These are phyloP conservation scores for Corinectria fuckeliana DNA, from an alignment of 2,329 filamentous ascomycete genomes.

Conservation along the genomic window DNA sequence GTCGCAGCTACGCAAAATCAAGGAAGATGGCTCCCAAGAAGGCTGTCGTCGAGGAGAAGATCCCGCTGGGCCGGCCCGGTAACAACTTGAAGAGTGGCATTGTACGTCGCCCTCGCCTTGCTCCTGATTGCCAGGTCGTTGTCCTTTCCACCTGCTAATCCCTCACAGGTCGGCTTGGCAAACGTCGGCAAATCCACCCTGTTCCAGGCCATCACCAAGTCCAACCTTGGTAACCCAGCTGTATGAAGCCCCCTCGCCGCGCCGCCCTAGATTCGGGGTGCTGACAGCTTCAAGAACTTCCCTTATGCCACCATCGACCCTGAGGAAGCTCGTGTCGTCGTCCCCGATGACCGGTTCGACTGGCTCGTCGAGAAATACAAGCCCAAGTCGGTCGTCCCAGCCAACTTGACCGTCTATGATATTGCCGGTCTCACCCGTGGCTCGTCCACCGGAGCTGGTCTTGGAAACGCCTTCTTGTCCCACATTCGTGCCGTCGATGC, in stretches of 20 bases:
- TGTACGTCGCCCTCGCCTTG: conserved; percentile 62
- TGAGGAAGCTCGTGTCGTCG: conserved; percentile 96
- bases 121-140: background rate
- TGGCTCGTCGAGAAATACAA: conserved; percentile 97
- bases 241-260: conserved; percentile 59
- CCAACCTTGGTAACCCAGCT: conserved; percentile 94
- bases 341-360: conserved; percentile 94
- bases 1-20: conserved; percentile 66
- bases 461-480: conserved; percentile 97
- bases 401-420: conserved; percentile 97
- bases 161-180: conserved; percentile 85
- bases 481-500: conserved; percentile 98
- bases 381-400: conserved; percentile 95
- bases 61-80: conserved; percentile 92
- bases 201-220: conserved; percentile 99
- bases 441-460: conserved; percentile 94
- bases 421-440: conserved; percentile 96
- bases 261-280: conserved; percentile 46
- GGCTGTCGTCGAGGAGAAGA: conserved; percentile 88
- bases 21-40: conserved; percentile 96
- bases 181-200: conserved; percentile 99
- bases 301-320: conserved; percentile 99
- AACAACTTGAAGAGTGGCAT: conserved; percentile 99
- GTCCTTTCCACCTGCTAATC: conserved; percentile 31
- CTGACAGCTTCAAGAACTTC: conserved; percentile 76